Base-by-base conservation (phyloP, 371 early-diverging fungal species). In the Mortierella sp. region DNA sequence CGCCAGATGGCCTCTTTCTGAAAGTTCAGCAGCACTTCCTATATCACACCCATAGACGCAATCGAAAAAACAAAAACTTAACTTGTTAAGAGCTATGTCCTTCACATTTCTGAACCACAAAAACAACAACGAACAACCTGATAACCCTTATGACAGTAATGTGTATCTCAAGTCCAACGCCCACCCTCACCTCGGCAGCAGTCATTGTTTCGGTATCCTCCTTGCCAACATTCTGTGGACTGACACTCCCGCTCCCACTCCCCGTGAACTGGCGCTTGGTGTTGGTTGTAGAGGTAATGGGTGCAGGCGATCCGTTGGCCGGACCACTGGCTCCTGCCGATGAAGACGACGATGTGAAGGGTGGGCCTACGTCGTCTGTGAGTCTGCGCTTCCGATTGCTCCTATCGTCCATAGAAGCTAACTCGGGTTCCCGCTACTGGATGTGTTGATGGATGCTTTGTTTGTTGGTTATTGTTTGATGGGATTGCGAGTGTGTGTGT, bases 1-100 rank as follows among this genome's bases (percentile, higher is more conserved):
- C 94, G 88, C 89, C 92, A 94, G 41, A 97, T 95, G 41, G 97
- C 97, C 48, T 95, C 93, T 83, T 96, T 96, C 89, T 96, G 96
- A 87, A 93, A 96, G 71, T 88, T 79, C 35, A 80, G 74, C 27
- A 84, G 68, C 21, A 84, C 81, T 38, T 78, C 78, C 84, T 84
- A 78, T 29, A 16, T n/a, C 24, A 68, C 27, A 60, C 49, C 16
- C 55, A 51, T 24, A 70, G 21, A 10, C 29, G 63, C 56, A 51
- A 80, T n/a, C 7, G 1, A 48, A 56, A 56, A 41, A 29, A 74
- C 18, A 1, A 18, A 35, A 35, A 35, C 35, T 35, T 35, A 2
- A 65, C 38, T 63, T 21, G 63, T 38, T 65, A 6, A 65, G 65
- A 63, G 48, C 10, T 35, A 49, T 70, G 21, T 38, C 24, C 46